Base-by-base conservation (phyloP, 768 basidiomycete genomes). In the Hypsizygus marmoreus region DNA sequence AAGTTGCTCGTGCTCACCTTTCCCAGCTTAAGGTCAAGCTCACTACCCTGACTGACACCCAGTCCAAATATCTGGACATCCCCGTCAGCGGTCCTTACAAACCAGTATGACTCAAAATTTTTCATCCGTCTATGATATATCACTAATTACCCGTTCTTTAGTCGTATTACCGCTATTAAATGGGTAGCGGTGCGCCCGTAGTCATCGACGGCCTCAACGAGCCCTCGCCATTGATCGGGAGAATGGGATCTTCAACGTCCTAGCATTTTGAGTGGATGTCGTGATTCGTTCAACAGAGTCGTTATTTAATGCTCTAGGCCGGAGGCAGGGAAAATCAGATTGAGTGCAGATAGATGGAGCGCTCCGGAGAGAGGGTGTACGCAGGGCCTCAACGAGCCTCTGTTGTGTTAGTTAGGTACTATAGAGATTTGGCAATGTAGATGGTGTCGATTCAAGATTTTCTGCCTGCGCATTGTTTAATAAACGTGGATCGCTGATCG, bases 1-100 rank as follows among this genome's bases (percentile, higher is more conserved):
- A 97, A 72, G 97, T 99, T 57, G 97, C 97, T 33, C 91, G 95
- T 56, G 93, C 97, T 40, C 97, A 99, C 71, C 77, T 97, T 47
- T 79, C 77, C 39, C 86, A 90, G 63, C 80, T 98, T 61, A 92
- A 91, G 64, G 91, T 99, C 76, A 93, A 95, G 77, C 80, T 99
- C 69, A 95, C 94, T 34, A 72, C 73, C 51, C 77, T 93, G 54
- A 71, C 76, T 19, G 28, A 77, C 10, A 78, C 77, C 52, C 97
- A 99, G 73, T 82, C 94, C 57, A 70, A 74, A 36, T 99, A 99
- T 80, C 83, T 98, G 52, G 94, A 94, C 68, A 83, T 98, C 55
- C 91, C 93, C 48, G 72, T 78, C 58, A 70, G 78, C 51, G 97
- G 95, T 45, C 78, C 79, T 32, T 81, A 79, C 71, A 81, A 81